phyloP scores from a whole-genome alignment of 2,329 filamentous ascomycete genomes.

The Neoscytalidium dimidiatum region DNA sequence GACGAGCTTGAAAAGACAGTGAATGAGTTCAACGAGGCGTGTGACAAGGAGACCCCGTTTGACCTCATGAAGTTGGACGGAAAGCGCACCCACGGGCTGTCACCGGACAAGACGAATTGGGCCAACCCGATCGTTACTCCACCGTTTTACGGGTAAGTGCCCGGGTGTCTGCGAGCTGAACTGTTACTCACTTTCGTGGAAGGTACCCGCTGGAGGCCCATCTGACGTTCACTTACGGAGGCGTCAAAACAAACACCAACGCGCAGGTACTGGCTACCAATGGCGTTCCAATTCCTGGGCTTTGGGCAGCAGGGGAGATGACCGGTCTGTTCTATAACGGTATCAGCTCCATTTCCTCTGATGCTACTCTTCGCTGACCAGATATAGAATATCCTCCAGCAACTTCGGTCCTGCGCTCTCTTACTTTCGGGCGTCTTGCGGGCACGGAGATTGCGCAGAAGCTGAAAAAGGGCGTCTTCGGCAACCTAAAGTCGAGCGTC shows the following conservation, averaged over 20 bases:
- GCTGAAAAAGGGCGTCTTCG: slow-evolving; percentile 17
- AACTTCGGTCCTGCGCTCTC: slow-evolving; percentile 33
- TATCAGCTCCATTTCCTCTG: background rate
- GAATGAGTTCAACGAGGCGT: slow-evolving; percentile 42
- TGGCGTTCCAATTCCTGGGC: slow-evolving; percentile 31
- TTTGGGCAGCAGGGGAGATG: slow-evolving; percentile 38
- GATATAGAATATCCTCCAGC: slow-evolving; percentile 34
- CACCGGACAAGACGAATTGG: slow-evolving; percentile 44
- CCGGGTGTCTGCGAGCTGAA: background rate
- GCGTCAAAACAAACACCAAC: slow-evolving; percentile 42
- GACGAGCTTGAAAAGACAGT: slow-evolving; percentile 41
- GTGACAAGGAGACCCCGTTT: slow-evolving; percentile 40
- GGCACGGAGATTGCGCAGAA: slow-evolving; percentile 33
- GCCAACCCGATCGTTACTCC: slow-evolving; percentile 40
- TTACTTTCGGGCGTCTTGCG: slow-evolving; percentile 36
- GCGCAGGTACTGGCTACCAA: slow-evolving; percentile 43
- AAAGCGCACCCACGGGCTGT: slow-evolving; percentile 41
- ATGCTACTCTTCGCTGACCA: background rate
- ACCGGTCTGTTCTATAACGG: slow-evolving; percentile 38
- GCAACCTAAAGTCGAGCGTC: background rate
- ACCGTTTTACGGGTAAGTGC: slow-evolving; percentile 40
- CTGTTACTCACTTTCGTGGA: background rate
- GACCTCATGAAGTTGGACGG: slow-evolving; percentile 45
- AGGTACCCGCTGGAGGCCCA: slow-evolving; percentile 25
- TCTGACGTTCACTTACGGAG: slow-evolving; percentile 39